Evolutionary conservation across 148 eudicot genomes (phyloP), one percentile per base, ranked within the genome.

Genomic region (Spergularia marina): DNA sequence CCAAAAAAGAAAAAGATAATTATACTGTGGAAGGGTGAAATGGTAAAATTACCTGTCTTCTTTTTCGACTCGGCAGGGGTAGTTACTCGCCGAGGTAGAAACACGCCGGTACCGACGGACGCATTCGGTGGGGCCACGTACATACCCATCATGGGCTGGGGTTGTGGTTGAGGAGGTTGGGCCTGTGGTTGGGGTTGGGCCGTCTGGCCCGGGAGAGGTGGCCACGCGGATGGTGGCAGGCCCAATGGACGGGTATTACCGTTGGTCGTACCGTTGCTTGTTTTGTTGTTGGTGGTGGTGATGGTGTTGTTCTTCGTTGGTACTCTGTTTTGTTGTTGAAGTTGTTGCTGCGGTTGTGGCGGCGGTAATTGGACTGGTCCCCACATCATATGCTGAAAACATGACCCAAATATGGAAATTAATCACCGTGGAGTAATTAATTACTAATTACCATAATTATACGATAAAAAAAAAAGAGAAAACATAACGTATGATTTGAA

Each of bases 101-200:
- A 91, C 3, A 91, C 97, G 0, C 97, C 97, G 0, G 97, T 91
- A 2, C 97, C 94, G 1, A 79, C 84, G 21, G 82, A 75, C 70
- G 87, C 90, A 39, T 86, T 79, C 59, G 80, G 84, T 10, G 80
- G 30, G 13, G 47, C 88, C 7, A 84, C 84, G 23, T 76, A 85
- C 30, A 84, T 78, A 13, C 90, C 84, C 34, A 83, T 77, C 79
- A 40, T n/a, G 13, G 78, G 71, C 52, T 83, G 89, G 39, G 14
- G 34, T 13, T 75, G 62, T 30, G 77, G 39, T 53, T 53, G 59
- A 11, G 15, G 71, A 2, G 88, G 79, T 6, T 90, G 86, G 30
- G 5, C 0, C 2, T 72, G 83, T 83, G 74, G 79, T 41, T 85
- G 91, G 36, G 67, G 18, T 25, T 18, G 63, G 11, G 34, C 12